Base-by-base conservation (phyloP, 768 basidiomycete species). In the Lepiota venenata region DNA sequence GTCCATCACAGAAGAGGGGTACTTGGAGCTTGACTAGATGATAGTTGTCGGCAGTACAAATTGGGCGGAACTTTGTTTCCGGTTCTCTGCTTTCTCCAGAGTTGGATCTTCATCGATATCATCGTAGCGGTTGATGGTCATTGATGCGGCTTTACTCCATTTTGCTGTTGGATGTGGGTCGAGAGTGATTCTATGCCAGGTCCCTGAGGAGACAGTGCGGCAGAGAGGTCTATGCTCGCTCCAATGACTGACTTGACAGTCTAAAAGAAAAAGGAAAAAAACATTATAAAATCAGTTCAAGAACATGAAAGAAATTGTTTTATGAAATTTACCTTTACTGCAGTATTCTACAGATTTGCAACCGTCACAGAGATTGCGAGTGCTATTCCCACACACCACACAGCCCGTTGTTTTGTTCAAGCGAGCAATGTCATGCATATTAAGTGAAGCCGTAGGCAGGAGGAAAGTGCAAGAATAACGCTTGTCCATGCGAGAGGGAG, bases 221-320 rank as follows among this genome's bases (percentile, higher is more conserved):
- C 76, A 78, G 0, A 61, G 46, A 0, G 44, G 42, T 58, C 72
- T 74, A 60, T 77, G 75, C 5, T 62, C 56, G 25, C 63, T 61
- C 75, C 75, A 79, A 56, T 77, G 71, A n/a, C 52, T 58, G 14
- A 51, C 63, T 56, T 76, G 77, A 49, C 76, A 77, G 38, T 69
- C 76, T 74, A 38, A 6, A 51, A 40, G n/a, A n/a, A n/a, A n/a
- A n/a, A n/a, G n/a, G n/a, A n/a, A n/a, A 9, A 3, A 12, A 22
- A 44, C 45, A 29, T 21, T 29, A 18, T 29, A 7, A 27, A 52
- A 27, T 55, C 7, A 27, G 27, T 25, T 49, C 45, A 22, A 14
- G 38, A 20, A 1, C 22, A 35, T 21, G 11, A 37, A 25, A 47
- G 45, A 46, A 15, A 6, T 1, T 14, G 51, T 27, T 38, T 0